These are phyloP conservation scores for Pythium guiyangense DNA, from an alignment of 352 stramenopile species.

Conservation along the genomic window DNA sequence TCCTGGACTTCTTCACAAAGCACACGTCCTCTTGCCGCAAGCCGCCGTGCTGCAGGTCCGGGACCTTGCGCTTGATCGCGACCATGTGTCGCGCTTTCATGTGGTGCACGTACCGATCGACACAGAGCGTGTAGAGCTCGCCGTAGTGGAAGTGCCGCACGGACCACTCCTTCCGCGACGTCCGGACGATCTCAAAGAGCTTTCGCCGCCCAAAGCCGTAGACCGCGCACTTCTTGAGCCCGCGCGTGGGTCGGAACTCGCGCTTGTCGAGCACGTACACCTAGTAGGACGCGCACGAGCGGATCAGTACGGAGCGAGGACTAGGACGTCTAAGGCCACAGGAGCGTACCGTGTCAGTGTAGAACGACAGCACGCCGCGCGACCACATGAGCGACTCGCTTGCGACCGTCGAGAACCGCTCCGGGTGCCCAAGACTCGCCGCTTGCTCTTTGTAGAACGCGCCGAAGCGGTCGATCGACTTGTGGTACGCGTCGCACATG, in stretches of 20 bases:
- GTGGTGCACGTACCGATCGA: constrained; percentile 65
- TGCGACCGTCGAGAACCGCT: constrained; percentile 60
- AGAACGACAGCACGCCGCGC: constrained; percentile 69
- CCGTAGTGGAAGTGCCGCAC: constrained; percentile 55
- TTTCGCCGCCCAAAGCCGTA: constrained; percentile 72
- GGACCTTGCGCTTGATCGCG: constrained; percentile 57
- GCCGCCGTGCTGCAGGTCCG: constrained; percentile 39
- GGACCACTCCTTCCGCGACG: constrained; percentile 70
- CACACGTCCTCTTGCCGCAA: constrained; percentile 73
- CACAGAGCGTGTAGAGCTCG: constrained; percentile 53
- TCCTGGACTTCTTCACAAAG: constrained; percentile 78
- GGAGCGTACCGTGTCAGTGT: constrained; percentile 56
- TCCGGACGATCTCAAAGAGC: constrained; percentile 75
- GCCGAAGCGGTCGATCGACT: constrained; percentile 62
- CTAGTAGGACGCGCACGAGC: constrained; percentile 18
- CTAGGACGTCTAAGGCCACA: too few relatives aligned
- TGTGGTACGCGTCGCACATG: constrained; percentile 70
- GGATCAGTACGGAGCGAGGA: not conserved
- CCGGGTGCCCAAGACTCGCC: constrained; percentile 18
- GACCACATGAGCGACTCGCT: constrained; percentile 78
- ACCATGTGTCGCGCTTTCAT: constrained; percentile 77
- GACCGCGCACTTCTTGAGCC: constrained; percentile 66
- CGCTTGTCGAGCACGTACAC: constrained; percentile 82
- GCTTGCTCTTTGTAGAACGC: constrained; percentile 60
- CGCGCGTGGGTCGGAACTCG: constrained; percentile 55